A percentile compares a stretch with the other conserved stretches of the same genome.
Conservation (phyloP, 768 basidiomycete species). For the Exidia glandulosa region DNA sequence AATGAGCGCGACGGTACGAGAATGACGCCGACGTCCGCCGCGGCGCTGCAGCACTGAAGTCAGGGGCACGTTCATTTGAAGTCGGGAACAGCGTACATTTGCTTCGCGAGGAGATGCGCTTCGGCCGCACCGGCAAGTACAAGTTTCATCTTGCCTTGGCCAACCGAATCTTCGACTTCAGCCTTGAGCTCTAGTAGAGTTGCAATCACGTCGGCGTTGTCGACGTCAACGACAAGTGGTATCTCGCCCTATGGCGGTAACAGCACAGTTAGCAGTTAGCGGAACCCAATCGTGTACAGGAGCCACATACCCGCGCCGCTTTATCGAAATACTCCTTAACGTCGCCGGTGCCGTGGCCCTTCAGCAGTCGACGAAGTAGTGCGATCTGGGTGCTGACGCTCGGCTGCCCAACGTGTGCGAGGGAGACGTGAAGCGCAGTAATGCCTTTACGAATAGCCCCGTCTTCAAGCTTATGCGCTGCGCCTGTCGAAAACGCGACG, state of each 20-base stretch:
- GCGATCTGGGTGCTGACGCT: conserved; percentile 27
- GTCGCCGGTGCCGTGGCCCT: conserved; percentile 27
- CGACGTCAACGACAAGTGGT: conserved; percentile 55
- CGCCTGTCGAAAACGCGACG: conserved; percentile 47
- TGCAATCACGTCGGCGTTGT: conserved; percentile 65
- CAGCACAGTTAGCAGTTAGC: background rate
- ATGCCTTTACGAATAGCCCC: conserved; percentile 51
- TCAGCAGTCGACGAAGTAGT: conserved; percentile 21
- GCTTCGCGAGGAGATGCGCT: conserved; percentile 53
- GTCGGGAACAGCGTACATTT: conserved; percentile 36
- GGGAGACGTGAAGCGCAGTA: conserved; percentile 50
- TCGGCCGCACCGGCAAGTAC: conserved; percentile 53
- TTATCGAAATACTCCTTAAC: conserved; percentile 46
- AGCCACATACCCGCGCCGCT: conserved; percentile 42
- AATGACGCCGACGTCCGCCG: conserved; percentile 27
- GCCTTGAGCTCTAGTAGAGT: conserved; percentile 55
- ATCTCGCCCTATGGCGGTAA: conserved; percentile 39
- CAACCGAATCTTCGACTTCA: conserved; percentile 46
- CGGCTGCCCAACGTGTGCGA: conserved; percentile 26
- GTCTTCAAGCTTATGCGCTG: conserved; percentile 43
- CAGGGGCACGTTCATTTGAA: rapidly evolving
- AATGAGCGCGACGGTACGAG: conserved; percentile 23
- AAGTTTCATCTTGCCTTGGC: conserved; percentile 43
- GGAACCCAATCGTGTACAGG: no score
- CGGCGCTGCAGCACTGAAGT: background rate